Conservation (phyloP, 225 moss, liverwort and hornwort genomes). For the Physcomitrium patens region DNA sequence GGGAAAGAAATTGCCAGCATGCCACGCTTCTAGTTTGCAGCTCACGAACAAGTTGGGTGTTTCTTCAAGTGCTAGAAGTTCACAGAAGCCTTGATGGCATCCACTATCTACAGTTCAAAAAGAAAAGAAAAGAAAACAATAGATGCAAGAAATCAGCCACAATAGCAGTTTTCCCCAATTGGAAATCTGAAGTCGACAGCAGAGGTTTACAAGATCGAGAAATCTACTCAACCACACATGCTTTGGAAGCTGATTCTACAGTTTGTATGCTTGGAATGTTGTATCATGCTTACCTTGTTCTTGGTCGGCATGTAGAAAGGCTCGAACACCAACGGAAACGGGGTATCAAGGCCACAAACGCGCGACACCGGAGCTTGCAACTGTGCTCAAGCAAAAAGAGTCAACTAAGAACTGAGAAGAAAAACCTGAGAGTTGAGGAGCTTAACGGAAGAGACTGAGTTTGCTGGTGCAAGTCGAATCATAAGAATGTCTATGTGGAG, state of each 20-base stretch:
- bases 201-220: neutral
- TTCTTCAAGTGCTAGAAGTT: slow-evolving; percentile 38
- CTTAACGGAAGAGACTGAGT: neutral
- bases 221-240: neutral
- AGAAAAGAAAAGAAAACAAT: neutral
- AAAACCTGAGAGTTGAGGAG: neutral
- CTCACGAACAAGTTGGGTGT: neutral
- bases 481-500: neutral
- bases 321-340: slow-evolving; percentile 91
- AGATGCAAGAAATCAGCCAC: neutral
- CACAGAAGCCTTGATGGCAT: slow-evolving; percentile 74
- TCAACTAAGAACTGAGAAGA: neutral
- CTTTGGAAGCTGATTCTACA: neutral
- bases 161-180: neutral
- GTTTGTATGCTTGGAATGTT: too few species aligned
- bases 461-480: neutral
- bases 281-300: slow-evolving; percentile 65
- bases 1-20: neutral
- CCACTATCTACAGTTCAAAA: slow-evolving; percentile 64
- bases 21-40: neutral
- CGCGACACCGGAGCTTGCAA: slow-evolving; percentile 93
- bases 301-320: slow-evolving; percentile 98
- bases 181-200: neutral
- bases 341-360: slow-evolving; percentile 95
- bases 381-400: slow-evolving; percentile 38